Percentiles rank a stretch among this genome's conserved stretches.
phyloP scores from a whole-genome alignment of 108 stramenopile species.

The Nannochloropsis salina region DNA sequence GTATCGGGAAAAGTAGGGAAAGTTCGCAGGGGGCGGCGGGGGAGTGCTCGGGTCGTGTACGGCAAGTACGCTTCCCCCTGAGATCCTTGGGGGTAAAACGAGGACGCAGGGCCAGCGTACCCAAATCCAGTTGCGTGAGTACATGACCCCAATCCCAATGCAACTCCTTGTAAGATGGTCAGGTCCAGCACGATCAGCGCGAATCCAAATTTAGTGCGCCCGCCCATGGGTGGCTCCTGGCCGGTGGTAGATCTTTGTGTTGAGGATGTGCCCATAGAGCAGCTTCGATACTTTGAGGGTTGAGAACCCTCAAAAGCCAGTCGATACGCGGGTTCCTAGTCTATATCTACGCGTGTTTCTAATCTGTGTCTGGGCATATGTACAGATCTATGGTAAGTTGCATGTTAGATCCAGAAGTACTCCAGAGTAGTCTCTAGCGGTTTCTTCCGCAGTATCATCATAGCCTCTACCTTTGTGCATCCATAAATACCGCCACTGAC shows the following conservation, averaged over 20 bases:
- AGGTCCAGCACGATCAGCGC: not conserved
- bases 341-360: too few species aligned
- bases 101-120: not conserved
- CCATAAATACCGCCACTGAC: too few species aligned
- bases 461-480: too few species aligned
- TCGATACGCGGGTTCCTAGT: too few species aligned
- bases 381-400: too few species aligned
- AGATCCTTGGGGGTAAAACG: conserved; percentile 2
- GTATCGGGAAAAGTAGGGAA: conserved; percentile 6
- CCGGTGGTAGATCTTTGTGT: not conserved
- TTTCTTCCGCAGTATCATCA: too few species aligned
- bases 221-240: not conserved
- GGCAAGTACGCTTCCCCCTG: not conserved
- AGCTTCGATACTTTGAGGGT: too few species aligned
- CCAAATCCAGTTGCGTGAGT: not conserved
- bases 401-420: too few species aligned
- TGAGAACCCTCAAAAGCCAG: too few species aligned
- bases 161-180: not conserved
- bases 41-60: not conserved
- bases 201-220: not conserved
- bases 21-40: not conserved
- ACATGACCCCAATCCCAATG: not conserved
- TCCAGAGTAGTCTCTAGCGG: too few species aligned
- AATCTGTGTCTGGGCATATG: too few species aligned
- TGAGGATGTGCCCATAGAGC: not conserved